Conservation (phyloP, 768 basidiomycete species). For the Tulasnella sp. region DNA sequence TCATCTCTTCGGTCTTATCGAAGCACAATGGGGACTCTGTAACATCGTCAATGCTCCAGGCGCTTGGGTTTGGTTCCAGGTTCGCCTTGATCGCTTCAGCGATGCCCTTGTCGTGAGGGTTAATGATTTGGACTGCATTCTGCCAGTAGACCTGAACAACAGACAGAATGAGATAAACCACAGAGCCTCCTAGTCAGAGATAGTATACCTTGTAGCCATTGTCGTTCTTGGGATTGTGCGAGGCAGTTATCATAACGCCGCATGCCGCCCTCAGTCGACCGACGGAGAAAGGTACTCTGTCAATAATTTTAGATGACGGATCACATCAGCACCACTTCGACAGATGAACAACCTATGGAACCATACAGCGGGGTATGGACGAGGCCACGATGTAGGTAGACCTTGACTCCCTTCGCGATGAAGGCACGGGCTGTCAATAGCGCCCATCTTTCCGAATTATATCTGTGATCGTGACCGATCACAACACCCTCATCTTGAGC, state of each 20-base stretch:
- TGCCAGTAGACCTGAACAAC: slow-evolving; percentile 78
- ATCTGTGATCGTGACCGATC: slow-evolving; percentile 83
- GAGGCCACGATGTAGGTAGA: slow-evolving; percentile 67
- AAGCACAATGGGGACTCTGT: slow-evolving; percentile 52
- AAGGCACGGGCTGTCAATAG: slow-evolving; percentile 74
- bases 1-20: slow-evolving; percentile 64
- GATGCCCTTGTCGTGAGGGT: slow-evolving; percentile 81
- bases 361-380: slow-evolving; percentile 81
- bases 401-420: slow-evolving; percentile 63
- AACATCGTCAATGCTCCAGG: slow-evolving; percentile 50
- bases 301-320: slow-evolving; percentile 20
- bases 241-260: slow-evolving; percentile 90
- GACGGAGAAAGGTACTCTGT: slow-evolving; percentile 79
- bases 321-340: not conserved
- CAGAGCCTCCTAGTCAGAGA: not conserved
- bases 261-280: slow-evolving; percentile 68
- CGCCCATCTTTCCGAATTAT: slow-evolving; percentile 80
- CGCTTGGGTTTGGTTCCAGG: slow-evolving; percentile 51
- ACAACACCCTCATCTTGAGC: slow-evolving; percentile 70
- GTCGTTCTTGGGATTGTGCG: slow-evolving; percentile 87
- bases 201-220: slow-evolving; percentile 79
- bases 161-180: not conserved
- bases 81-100: slow-evolving; percentile 64
- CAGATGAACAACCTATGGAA: not conserved
- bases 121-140: slow-evolving; percentile 87